Conservation (phyloP, 768 basidiomycete genomes). For the Kockovaella imperatae region DNA sequence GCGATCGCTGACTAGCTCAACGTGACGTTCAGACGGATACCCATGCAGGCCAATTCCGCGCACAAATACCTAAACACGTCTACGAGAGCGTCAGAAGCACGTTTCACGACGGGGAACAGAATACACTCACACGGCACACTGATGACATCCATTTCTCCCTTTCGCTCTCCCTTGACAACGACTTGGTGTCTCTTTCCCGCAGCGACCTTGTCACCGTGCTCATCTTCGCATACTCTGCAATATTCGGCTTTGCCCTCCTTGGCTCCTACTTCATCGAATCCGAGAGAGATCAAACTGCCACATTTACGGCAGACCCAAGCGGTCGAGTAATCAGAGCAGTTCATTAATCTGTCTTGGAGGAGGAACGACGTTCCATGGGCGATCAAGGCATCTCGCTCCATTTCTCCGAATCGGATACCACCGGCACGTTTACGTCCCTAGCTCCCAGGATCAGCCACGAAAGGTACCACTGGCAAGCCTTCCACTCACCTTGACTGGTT, state of each 20-base stretch:
- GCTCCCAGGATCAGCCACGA: conserved; percentile 8
- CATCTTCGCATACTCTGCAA: conserved; percentile 78
- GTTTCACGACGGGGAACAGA: too few species aligned
- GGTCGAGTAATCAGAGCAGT: conserved; percentile 98
- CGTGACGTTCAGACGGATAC: conserved; percentile 80
- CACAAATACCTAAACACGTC: conserved; percentile 45
- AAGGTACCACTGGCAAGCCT: not conserved
- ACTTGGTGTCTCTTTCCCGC: conserved; percentile 44
- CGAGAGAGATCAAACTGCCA: conserved; percentile 88
- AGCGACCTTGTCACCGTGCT: conserved; percentile 52
- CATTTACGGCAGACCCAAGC: conserved; percentile 98
- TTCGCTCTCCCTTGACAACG: conserved; percentile 51
- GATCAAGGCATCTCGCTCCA: conserved; percentile 98
- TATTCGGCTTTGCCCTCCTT: conserved; percentile 62
- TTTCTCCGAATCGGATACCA: conserved; percentile 98
- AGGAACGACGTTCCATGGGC: conserved; percentile 98
- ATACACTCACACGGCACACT: conserved; percentile 74
- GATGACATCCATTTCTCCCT: conserved; percentile 72
- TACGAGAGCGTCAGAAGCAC: too few species aligned
- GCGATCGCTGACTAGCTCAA: conserved; percentile 49
- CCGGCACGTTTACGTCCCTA: conserved; percentile 98
- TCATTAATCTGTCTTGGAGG: conserved; percentile 97
- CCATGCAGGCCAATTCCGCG: conserved; percentile 94
- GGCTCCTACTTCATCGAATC: conserved; percentile 76
- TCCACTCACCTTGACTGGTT: conserved; percentile 86